Conservation (phyloP, 495 filamentous ascomycete species). For the Penicillium coffeae region DNA sequence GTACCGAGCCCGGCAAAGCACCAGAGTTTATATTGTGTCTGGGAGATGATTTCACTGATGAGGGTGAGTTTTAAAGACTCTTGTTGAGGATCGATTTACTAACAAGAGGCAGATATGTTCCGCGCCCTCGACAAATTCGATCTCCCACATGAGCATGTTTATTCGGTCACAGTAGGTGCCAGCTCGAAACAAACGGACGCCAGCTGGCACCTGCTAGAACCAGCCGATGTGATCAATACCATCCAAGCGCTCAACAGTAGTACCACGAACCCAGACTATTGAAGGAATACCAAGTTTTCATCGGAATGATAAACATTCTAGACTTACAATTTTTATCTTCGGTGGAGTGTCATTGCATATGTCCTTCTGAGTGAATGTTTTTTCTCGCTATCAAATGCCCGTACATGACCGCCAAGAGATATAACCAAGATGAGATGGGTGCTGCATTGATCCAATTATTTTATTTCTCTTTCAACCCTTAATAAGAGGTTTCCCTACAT, state of each 20-base stretch:
- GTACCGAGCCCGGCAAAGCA: slow-evolving; percentile 41
- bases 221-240: slow-evolving; percentile 77
- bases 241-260: slow-evolving; percentile 63
- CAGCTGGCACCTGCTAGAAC: slow-evolving; percentile 81
- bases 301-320: too few species aligned
- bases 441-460: too few species aligned
- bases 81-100: not conserved
- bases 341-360: too few species aligned
- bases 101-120: slow-evolving; percentile 50
- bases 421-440: too few species aligned
- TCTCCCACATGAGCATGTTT: slow-evolving; percentile 61
- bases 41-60: slow-evolving; percentile 95
- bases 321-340: too few species aligned
- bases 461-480: too few species aligned
- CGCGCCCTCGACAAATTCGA: slow-evolving; percentile 58
- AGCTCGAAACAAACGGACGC: slow-evolving; percentile 83
- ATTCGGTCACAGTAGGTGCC: slow-evolving; percentile 83
- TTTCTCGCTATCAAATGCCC: too few species aligned
- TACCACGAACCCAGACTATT: slow-evolving; percentile 30
- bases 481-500: too few species aligned
- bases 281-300: not conserved
- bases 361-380: too few species aligned
- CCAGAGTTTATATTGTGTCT: slow-evolving; percentile 83
- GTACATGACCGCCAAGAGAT: too few species aligned
- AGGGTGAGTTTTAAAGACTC: slow-evolving; percentile 57